A percentile compares a stretch with the other conserved stretches of the same genome.
Evolutionary conservation across 108 stramenopile genomes (phyloP).

Genomic region (Pseudonitzschia delicatissima): DNA sequence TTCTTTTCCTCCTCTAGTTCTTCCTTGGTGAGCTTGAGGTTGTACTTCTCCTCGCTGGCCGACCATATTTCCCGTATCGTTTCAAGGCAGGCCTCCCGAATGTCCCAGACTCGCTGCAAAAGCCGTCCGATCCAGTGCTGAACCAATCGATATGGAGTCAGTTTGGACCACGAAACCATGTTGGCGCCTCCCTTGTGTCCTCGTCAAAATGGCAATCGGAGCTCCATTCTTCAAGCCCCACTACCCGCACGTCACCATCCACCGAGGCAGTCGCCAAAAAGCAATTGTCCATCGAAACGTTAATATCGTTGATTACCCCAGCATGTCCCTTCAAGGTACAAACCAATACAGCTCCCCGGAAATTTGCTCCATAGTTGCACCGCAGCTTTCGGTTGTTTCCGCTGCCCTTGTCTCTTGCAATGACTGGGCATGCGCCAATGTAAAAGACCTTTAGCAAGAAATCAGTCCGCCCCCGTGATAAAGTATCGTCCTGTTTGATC

Average conservation of each 20-base stretch:
- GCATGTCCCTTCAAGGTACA: conserved; percentile 90
- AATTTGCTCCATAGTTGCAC: conserved; percentile 58
- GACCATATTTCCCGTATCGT: conserved; percentile 57
- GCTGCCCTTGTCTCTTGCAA: neutral
- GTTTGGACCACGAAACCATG: conserved; percentile 84
- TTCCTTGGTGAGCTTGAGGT: conserved; percentile 14
- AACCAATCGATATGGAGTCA: conserved; percentile 74
- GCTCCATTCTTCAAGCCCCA: conserved; percentile 84
- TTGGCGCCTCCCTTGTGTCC: conserved; percentile 81
- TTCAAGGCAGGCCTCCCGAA: conserved; percentile 74
- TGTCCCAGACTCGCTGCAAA: conserved; percentile 76
- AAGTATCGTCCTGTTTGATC: conserved; percentile 85
- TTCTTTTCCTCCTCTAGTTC: conserved; percentile 10
- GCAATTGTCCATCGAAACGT: conserved; percentile 87
- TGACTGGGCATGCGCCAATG: conserved; percentile 47
- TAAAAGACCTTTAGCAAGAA: conserved; percentile 88
- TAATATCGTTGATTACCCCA: conserved; percentile 90
- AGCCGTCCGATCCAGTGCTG: conserved; percentile 78
- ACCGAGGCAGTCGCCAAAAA: conserved; percentile 87
- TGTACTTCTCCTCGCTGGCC: conserved; percentile 44
- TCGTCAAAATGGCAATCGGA: conserved; percentile 77
- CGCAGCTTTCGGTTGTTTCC: conserved; percentile 17
- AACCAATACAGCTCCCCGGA: conserved; percentile 73
- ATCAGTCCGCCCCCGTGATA: conserved; percentile 94
- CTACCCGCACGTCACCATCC: conserved; percentile 86